These are phyloP conservation scores for Sherardia arvensis DNA, from an alignment of 257 asterid genomes.

Conservation along the genomic window DNA sequence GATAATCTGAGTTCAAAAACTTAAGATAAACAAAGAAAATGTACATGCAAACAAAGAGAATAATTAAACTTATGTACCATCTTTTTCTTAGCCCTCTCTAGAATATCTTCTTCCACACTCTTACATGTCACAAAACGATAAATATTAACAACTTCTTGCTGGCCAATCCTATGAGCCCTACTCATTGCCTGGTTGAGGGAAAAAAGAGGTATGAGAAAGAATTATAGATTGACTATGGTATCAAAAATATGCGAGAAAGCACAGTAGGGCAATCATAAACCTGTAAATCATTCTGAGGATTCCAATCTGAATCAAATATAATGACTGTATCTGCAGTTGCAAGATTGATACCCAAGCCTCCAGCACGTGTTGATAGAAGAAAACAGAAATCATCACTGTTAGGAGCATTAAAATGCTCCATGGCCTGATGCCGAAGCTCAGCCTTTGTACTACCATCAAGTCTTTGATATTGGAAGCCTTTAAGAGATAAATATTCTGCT, in stretches of 20 bases:
- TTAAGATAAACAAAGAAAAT: neutral
- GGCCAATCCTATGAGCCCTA: conserved; percentile 99
- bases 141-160: conserved; percentile 96
- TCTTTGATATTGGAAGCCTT: conserved; percentile 94
- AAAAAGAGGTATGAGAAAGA: conserved; percentile 8
- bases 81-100: conserved; percentile 98
- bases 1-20: neutral
- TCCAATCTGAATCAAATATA: conserved; percentile 99
- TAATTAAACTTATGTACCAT: conserved; percentile 52
- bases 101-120: conserved; percentile 98
- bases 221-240: neutral
- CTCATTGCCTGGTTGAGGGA: conserved; percentile 80
- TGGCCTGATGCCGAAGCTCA: conserved; percentile 95
- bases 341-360: conserved; percentile 98
- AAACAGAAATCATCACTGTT: conserved; percentile 98
- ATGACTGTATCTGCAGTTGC: conserved; percentile 99
- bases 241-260: neutral
- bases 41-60: conserved; percentile 3
- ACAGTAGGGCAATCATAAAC: conserved; percentile 28
- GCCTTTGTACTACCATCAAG: conserved; percentile 99
- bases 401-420: conserved; percentile 99
- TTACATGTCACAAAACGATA: conserved; percentile 97
- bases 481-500: conserved; percentile 84
- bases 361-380: conserved; percentile 99
- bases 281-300: conserved; percentile 99